Conservation (phyloP, 148 eudicot species). For the Fallopia convolvulus region DNA sequence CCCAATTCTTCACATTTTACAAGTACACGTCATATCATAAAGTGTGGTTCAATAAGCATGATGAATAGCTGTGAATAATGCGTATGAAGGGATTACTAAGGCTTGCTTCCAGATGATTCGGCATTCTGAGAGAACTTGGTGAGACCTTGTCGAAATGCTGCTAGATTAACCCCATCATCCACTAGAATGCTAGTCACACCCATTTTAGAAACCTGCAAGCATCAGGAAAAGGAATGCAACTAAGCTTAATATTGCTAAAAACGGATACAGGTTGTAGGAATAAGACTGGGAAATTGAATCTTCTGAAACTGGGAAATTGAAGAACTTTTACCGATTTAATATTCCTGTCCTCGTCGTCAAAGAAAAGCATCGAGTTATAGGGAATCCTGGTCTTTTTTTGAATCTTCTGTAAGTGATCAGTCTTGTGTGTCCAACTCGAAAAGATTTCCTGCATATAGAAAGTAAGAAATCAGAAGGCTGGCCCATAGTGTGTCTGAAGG, state of each 20-base stretch:
- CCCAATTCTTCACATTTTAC: background rate
- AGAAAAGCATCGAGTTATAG: slow-evolving; percentile 82
- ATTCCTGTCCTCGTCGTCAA: slow-evolving; percentile 89
- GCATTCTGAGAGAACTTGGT: slow-evolving; percentile 40
- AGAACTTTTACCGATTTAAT: slow-evolving; percentile 48
- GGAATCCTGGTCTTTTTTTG: slow-evolving; percentile 68
- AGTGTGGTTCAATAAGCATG: background rate
- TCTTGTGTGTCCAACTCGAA: slow-evolving; percentile 95
- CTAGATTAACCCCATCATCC: slow-evolving; percentile 54
- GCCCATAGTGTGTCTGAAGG: background rate
- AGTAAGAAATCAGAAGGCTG: background rate
- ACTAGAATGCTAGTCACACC: slow-evolving; percentile 82
- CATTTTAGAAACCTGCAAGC: slow-evolving; percentile 49
- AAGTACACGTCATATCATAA: background rate
- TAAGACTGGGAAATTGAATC: background rate
- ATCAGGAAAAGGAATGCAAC: background rate
- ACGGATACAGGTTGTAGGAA: background rate
- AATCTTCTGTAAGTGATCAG: slow-evolving; percentile 89
- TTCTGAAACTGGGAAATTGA: background rate
- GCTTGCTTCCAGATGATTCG: slow-evolving; percentile 29
- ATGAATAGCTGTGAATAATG: background rate
- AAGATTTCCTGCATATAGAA: slow-evolving; percentile 55
- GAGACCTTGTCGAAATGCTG: slow-evolving; percentile 62
- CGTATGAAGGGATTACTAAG: background rate
- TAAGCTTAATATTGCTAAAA: background rate